Evolutionary conservation across 2,329 filamentous ascomycete species (phyloP), one percentile per base, ranked within the genome.

Genomic region (Xylariaceae sp.): DNA sequence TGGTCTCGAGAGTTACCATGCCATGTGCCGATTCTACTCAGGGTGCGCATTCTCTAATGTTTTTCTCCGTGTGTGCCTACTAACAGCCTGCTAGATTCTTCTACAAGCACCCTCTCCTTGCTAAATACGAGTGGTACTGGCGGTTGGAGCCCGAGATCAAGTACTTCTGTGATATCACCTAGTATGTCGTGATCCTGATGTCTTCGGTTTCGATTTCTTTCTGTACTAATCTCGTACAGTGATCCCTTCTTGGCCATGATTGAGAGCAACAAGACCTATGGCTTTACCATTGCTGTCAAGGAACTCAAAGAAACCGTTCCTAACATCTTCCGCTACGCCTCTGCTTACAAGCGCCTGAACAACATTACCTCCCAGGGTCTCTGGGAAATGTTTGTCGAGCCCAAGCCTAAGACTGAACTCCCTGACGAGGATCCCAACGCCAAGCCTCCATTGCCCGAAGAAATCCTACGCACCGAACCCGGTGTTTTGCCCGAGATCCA

Each of bases 81-180:
- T 63, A 59, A 63, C 50, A 3, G 11, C n/a, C 13, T 6, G 7
- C 4, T 63, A 84, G 91, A 49, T 94, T 95, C 77, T 99, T 99
- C 78, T 99, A 94, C 81, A 96, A 97, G 75, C 94, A 99, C 73
- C 89, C 92, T 65, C 84, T 97, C 39, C 83, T 99, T 51, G 84
- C 89, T 72, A 97, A 97, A 76, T 99, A 97, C 77, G 92, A 97
- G 73, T 99, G 94, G 94, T 99, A 99, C 80, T 99, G 94, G 94
- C 91, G 94, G 64, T 80, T 99, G 68, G 94, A 99, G 81, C 94
- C 94, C 65, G 94, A 99, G 77, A 97, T 99, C 84, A 97, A 93
- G 78, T 99, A 97, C 79, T 99, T 99, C 79, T 99, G 94, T 76
- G 94, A 99, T 73, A 97, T 99, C 67, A 99, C 94, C 65, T 99